phyloP scores from a whole-genome alignment of 2,329 filamentous ascomycete species.

The Pleurostoma richardsiae region DNA sequence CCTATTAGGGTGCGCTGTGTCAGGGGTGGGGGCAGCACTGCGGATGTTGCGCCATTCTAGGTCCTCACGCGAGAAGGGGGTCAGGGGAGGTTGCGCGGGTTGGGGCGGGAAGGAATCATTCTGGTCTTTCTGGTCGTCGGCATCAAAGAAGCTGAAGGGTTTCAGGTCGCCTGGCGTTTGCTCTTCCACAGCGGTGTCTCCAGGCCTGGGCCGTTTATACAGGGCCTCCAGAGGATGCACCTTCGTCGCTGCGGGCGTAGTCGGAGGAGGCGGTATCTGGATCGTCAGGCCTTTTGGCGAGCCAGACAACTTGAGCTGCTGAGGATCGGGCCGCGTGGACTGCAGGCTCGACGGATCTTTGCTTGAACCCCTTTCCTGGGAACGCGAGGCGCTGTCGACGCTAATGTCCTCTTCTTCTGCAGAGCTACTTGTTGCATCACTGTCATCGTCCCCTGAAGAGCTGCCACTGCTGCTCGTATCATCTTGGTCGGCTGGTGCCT shows the following conservation, averaged over 20 bases:
- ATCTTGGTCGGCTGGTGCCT: slow-evolving; percentile 12
- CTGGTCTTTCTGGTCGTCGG: slow-evolving; percentile 39
- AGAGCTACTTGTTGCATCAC: not conserved
- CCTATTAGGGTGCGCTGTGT: slow-evolving; percentile 74
- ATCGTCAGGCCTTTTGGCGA: slow-evolving; percentile 48
- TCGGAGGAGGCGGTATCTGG: slow-evolving; percentile 42
- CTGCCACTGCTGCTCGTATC: slow-evolving; percentile 16
- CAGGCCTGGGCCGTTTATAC: slow-evolving; percentile 67
- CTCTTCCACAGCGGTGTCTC: slow-evolving; percentile 23
- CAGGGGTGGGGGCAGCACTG: slow-evolving; percentile 90
- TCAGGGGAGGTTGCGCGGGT: slow-evolving; percentile 56
- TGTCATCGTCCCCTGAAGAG: slow-evolving; percentile 12
- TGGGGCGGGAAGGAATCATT: slow-evolving; percentile 13
- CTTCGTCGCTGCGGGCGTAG: slow-evolving; percentile 36
- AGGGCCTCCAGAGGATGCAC: slow-evolving; percentile 88
- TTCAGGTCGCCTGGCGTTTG: too few species aligned
- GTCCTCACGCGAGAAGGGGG: slow-evolving; percentile 78
- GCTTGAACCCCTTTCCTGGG: too few species aligned
- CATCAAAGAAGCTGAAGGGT: slow-evolving; percentile 74
- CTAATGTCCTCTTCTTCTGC: too few species aligned
- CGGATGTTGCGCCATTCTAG: slow-evolving; percentile 69
- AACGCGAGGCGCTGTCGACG: too few species aligned
- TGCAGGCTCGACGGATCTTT: too few species aligned
- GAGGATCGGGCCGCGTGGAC: slow-evolving; percentile 18
- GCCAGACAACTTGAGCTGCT: slow-evolving; percentile 43